Evolutionary conservation across 768 basidiomycete species (phyloP).

Genomic region (Rhodotorula babjevae): DNA sequence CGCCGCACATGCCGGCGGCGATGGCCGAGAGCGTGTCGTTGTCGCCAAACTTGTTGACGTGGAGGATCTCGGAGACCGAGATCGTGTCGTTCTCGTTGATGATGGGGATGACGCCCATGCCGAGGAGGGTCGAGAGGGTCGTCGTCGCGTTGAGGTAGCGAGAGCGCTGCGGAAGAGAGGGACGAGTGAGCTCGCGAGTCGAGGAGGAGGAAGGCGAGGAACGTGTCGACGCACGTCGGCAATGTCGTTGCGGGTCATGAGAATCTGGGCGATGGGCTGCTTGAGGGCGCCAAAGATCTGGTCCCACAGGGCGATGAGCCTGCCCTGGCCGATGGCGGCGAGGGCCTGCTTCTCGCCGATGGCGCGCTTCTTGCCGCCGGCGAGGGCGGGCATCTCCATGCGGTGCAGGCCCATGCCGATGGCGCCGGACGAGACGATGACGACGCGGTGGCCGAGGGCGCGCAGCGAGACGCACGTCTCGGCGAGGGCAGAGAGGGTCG

Average conservation of each 20-base stretch:
- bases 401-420: conserved; percentile 90
- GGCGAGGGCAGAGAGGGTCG: conserved; percentile 83
- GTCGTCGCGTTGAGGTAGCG: conserved; percentile 95
- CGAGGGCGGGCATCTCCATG: conserved; percentile 60
- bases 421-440: conserved; percentile 94
- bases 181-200: not conserved
- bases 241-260: conserved; percentile 91
- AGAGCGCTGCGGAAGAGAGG: conserved; percentile 60
- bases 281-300: conserved; percentile 89
- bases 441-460: conserved; percentile 80
- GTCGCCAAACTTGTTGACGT: conserved; percentile 79
- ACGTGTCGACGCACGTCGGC: conserved; percentile 69
- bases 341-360: conserved; percentile 92
- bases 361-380: conserved; percentile 56
- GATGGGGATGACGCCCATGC: conserved; percentile 93
- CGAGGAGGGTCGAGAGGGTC: conserved; percentile 82
- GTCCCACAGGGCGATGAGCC: conserved; percentile 94
- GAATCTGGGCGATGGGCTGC: conserved; percentile 90
- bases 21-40: conserved; percentile 98
- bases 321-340: conserved; percentile 93
- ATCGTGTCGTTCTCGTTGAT: conserved; percentile 99
- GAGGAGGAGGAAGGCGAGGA: not conserved
- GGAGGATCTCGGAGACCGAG: conserved; percentile 86
- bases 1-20: conserved; percentile 93
- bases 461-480: conserved; percentile 80